A percentile compares a stretch with the other conserved stretches of the same genome.
These are phyloP conservation scores for Ichthyophthirius multifiliis DNA, from an alignment of 169 alveolate species.

Conservation along the genomic window DNA sequence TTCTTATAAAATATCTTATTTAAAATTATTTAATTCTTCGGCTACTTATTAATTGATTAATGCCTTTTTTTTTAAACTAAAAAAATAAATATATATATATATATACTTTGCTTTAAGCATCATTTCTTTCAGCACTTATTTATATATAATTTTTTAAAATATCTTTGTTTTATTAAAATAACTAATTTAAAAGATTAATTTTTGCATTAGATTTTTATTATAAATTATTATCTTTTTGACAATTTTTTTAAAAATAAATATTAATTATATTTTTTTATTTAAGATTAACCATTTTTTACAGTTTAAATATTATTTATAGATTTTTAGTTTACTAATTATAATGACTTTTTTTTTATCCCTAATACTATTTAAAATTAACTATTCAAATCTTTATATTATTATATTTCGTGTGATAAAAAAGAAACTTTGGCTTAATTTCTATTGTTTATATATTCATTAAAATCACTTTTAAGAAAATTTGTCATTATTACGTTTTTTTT, in stretches of 20 bases:
- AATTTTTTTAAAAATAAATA: background rate
- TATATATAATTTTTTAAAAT: background rate
- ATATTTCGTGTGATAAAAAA: background rate
- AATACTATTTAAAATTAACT: background rate
- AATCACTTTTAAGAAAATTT: background rate
- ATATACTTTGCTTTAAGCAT: slow-evolving; percentile 9
- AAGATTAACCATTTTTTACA: background rate
- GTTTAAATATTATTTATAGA: background rate
- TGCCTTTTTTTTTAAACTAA: background rate
- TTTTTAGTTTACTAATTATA: background rate
- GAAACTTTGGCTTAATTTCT: background rate
- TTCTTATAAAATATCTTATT: slow-evolving; percentile 20
- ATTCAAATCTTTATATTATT: background rate
- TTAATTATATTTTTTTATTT: background rate
- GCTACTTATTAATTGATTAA: slow-evolving; percentile 15
- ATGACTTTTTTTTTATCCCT: background rate
- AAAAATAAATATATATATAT: background rate
- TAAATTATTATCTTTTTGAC: background rate
- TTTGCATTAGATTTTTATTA: background rate
- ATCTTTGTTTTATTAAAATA: background rate
- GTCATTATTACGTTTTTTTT: too few relatives aligned
- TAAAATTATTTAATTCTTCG: slow-evolving; percentile 9
- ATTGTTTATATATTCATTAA: background rate
- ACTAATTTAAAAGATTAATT: background rate
- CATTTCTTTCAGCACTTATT: background rate